Percentiles rank a stretch among this genome's conserved stretches.
These are phyloP conservation scores for Canavalia gladiata DNA, from an alignment of 306 rosid species.

Conservation along the genomic window DNA sequence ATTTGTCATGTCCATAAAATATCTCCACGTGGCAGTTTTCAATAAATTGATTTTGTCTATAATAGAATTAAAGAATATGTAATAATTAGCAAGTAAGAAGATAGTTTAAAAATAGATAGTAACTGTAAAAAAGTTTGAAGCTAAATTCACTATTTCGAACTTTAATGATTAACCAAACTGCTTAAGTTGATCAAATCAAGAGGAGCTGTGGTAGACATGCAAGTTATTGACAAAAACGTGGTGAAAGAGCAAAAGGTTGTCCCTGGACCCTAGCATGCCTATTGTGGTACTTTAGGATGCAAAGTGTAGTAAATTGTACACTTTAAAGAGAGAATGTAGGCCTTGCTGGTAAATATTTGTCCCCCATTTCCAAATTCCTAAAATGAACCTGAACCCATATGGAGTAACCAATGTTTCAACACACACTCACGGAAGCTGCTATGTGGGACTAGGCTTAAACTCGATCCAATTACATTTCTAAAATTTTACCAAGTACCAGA, in stretches of 20 bases:
- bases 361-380: constrained; percentile 40
- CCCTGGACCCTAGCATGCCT: constrained; percentile 44
- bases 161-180: constrained; percentile 35
- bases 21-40: neutral
- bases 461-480: constrained; percentile 44
- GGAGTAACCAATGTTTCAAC: constrained; percentile 22
- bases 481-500: constrained; percentile 43
- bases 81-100: neutral
- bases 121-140: neutral
- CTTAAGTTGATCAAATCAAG: constrained; percentile 28
- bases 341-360: constrained; percentile 40
- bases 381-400: constrained; percentile 18
- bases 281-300: constrained; percentile 40
- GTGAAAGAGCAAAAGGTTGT: constrained; percentile 48
- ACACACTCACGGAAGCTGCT: constrained; percentile 41
- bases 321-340: constrained; percentile 48
- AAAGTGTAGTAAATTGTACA: constrained; percentile 29
- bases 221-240: constrained; percentile 19
- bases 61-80: neutral
- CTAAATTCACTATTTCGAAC: constrained; percentile 27
- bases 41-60: neutral
- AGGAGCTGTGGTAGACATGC: constrained; percentile 15
- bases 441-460: constrained; percentile 28
- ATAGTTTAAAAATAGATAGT: neutral
- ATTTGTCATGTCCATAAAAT: neutral